Conservation (phyloP, 2,329 filamentous ascomycete species). For the Colletotrichum theobromicola region DNA sequence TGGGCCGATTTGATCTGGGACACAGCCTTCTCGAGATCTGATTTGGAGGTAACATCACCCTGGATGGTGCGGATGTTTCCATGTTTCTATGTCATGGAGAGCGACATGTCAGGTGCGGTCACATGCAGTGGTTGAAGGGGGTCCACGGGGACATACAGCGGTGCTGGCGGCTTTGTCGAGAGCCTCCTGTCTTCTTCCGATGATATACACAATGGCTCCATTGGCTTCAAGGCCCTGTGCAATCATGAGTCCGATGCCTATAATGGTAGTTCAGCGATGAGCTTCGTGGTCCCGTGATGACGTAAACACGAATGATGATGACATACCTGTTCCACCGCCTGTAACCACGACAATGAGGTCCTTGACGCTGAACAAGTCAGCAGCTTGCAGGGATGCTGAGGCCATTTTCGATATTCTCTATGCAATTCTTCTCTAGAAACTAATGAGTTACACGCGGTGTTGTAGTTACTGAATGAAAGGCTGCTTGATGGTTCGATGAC, state of each 20-base stretch:
- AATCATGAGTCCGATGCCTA: conserved; percentile 57
- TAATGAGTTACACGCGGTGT: neutral
- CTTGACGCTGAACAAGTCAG: conserved; percentile 50
- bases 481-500: neutral
- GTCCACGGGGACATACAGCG: conserved; percentile 26
- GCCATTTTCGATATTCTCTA: conserved; percentile 21
- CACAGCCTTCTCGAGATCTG: conserved; percentile 49
- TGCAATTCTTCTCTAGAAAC: neutral
- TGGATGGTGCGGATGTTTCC: conserved; percentile 27
- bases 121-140: neutral
- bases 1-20: conserved; percentile 44
- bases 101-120: neutral
- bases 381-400: conserved; percentile 9
- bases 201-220: conserved; percentile 57
- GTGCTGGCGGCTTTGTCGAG: conserved; percentile 43
- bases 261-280: neutral
- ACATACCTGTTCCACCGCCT: conserved; percentile 45
- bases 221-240: conserved; percentile 53
- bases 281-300: neutral
- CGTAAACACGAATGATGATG: neutral
- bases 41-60: conserved; percentile 42
- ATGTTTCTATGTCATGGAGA: neutral
- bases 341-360: conserved; percentile 61
- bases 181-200: conserved; percentile 50
- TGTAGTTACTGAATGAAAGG: conserved; percentile 22